Conservation (phyloP, 2,329 filamentous ascomycete genomes). For the Botryotinia globosa region DNA sequence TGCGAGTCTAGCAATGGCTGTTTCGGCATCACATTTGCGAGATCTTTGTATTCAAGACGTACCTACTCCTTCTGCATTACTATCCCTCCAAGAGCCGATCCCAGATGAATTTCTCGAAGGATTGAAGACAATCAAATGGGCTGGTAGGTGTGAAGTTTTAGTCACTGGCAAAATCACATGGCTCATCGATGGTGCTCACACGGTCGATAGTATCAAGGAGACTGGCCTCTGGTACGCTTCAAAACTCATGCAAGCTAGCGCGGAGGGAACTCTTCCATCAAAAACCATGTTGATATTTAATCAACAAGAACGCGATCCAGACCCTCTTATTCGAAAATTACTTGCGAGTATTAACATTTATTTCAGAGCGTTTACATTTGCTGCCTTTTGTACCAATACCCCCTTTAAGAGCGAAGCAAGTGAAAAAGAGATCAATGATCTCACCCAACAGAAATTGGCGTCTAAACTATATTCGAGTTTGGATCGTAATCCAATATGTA, state of each 20-base stretch:
- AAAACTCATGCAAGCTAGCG: conserved; percentile 35
- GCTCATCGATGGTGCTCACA: conserved; percentile 95
- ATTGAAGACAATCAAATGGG: conserved; percentile 69
- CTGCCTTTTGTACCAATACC: conserved; percentile 76
- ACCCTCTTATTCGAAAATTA: conserved; percentile 45
- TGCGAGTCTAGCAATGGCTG: conserved; percentile 54
- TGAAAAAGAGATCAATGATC: conserved; percentile 42
- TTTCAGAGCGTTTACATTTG: conserved; percentile 61
- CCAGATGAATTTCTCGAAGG: conserved; percentile 66
- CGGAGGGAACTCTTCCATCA: conserved; percentile 20
- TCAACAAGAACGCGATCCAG: conserved; percentile 80
- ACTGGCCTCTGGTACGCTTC: conserved; percentile 76
- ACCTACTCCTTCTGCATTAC: background rate
- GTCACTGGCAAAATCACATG: conserved; percentile 62
- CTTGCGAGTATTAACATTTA: conserved; percentile 20
- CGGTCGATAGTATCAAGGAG: conserved; percentile 79
- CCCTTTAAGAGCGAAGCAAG: conserved; percentile 49
- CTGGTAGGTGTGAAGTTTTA: conserved; percentile 71
- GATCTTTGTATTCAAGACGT: conserved; percentile 38
- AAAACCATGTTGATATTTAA: conserved; percentile 73
- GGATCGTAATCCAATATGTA: conserved; percentile 46
- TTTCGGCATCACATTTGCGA: conserved; percentile 52
- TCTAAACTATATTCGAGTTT: conserved; percentile 58
- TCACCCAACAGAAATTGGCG: conserved; percentile 66
- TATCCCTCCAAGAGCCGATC: conserved; percentile 39